Percentiles rank a stretch among this genome's conserved stretches.
Evolutionary conservation across 2,329 filamentous ascomycete species (phyloP).

Genomic region (Colletotrichum cereale): DNA sequence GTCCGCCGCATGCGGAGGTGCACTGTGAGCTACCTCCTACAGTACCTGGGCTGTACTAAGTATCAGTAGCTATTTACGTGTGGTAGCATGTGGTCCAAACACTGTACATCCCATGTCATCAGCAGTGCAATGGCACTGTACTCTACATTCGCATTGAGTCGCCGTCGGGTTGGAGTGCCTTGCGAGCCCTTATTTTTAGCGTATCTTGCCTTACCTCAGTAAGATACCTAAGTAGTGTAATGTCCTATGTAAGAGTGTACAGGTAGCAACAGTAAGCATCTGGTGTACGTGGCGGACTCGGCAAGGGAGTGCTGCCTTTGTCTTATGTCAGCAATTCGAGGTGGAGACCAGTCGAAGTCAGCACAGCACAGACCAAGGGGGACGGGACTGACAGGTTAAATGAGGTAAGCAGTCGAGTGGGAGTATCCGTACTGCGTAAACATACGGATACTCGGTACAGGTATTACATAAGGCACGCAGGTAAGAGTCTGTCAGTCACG

Average conservation of each 20-base stretch:
- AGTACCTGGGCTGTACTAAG: no score
- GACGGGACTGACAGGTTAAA: neutral
- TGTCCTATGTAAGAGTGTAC: no score
- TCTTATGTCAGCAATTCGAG: constrained; percentile 21
- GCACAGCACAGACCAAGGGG: neutral
- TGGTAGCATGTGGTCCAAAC: constrained; percentile 1
- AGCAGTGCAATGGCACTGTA: neutral
- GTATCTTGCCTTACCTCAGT: no score
- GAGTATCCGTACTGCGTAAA: no score
- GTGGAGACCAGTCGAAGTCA: neutral
- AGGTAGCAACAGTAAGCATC: neutral
- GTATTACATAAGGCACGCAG: neutral
- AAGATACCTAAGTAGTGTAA: no score
- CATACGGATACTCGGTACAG: no score
- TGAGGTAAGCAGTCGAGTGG: constrained; percentile 4
- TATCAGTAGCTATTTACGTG: no score
- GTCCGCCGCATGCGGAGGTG: neutral
- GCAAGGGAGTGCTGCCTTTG: constrained; percentile 2
- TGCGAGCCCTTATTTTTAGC: neutral
- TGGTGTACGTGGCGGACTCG: constrained; percentile 35
- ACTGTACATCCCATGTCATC: neutral
- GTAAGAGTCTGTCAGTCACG: neutral
- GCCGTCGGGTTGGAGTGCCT: constrained; percentile 20
- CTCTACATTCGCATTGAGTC: neutral
- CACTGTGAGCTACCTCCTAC: neutral